Evolutionary conservation across 768 basidiomycete genomes (phyloP), one percentile per base, ranked within the genome.

Genomic region (Rhizopogon vinicolor): DNA sequence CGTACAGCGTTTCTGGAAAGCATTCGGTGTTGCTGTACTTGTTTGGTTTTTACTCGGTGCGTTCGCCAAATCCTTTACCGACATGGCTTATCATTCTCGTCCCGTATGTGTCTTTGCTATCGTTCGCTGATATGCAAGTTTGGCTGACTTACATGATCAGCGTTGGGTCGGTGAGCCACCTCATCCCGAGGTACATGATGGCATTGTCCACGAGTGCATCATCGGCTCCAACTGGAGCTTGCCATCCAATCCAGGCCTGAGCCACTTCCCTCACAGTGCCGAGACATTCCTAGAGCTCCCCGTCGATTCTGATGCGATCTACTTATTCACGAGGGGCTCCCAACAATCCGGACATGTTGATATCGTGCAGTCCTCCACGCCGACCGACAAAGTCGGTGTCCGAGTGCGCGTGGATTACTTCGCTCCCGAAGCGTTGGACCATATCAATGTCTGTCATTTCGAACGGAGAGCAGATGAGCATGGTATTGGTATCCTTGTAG

Each of bases 401-500:
- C 63, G 53, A 28, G 54, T 66, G 51, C 57, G 68, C 46, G 68
- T 66, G 1, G 61, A 62, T 25, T 70, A 70, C 44, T 2, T 19
- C 18, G 5, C 49, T 14, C 52, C 62, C n/a, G 19, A 53, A 16
- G 48, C 51, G 28, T 61, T 72, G 33, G 58, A 65, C 19, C 60
- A 44, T 7, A 64, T 63, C 18, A 58, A 61, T 29, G 66, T 75
- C 37, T 75, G 73, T 44, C 62, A 42, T 43, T 55, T 69, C 49
- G 62, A 67, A 49, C 66, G 62, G 42, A 54, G 52, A 12, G 64
- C 60, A 3, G 56, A 52, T 8, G 62, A 65, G 25, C 31, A 68
- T 42, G 71, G 72, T 7, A 56, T 69, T 39, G 74, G 72, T 8
- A 65, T 75, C 19, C 65, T 73, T 41, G 74, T 75, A 53, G 40